Conservation (phyloP, 768 basidiomycete genomes). For the Tulasnella sp. region DNA sequence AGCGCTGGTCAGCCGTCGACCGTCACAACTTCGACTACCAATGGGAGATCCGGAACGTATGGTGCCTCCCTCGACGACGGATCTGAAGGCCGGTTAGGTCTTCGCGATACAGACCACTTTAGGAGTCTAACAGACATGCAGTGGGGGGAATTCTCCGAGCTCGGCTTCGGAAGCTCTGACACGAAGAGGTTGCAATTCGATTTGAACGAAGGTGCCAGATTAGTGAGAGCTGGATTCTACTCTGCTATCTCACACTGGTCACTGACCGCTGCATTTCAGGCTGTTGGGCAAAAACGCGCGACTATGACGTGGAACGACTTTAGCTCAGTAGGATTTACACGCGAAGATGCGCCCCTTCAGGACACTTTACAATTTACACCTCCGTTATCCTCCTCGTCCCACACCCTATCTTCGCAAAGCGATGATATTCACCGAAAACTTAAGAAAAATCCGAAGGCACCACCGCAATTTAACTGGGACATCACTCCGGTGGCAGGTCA, state of each 20-base stretch:
- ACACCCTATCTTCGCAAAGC: constrained; percentile 62
- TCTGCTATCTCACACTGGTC: neutral
- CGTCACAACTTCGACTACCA: neutral
- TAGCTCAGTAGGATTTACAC: constrained; percentile 69
- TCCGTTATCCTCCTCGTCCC: constrained; percentile 46
- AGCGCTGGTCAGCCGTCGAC: neutral
- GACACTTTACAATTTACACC: constrained; percentile 72
- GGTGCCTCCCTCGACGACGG: constrained; percentile 2
- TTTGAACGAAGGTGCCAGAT: constrained; percentile 76
- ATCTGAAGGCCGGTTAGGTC: neutral
- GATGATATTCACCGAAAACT: constrained; percentile 67
- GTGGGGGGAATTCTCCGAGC: constrained; percentile 85
- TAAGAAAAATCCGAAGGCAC: constrained; percentile 67
- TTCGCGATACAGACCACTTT: constrained; percentile 43
- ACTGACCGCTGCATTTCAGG: constrained; percentile 31
- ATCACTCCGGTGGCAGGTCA: constrained; percentile 68
- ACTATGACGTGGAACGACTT: constrained; percentile 91
- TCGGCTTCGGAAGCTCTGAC: constrained; percentile 56
- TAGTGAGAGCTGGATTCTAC: constrained; percentile 33
- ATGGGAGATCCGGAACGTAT: neutral
- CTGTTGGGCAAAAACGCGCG: constrained; percentile 58
- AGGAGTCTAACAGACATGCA: constrained; percentile 73
- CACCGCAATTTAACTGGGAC: constrained; percentile 89
- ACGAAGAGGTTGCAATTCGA: constrained; percentile 85
- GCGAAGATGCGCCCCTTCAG: constrained; percentile 62